Evolutionary conservation across 257 asterid species (phyloP), one percentile per base, ranked within the genome.

Genomic region (Ilex asprella): DNA sequence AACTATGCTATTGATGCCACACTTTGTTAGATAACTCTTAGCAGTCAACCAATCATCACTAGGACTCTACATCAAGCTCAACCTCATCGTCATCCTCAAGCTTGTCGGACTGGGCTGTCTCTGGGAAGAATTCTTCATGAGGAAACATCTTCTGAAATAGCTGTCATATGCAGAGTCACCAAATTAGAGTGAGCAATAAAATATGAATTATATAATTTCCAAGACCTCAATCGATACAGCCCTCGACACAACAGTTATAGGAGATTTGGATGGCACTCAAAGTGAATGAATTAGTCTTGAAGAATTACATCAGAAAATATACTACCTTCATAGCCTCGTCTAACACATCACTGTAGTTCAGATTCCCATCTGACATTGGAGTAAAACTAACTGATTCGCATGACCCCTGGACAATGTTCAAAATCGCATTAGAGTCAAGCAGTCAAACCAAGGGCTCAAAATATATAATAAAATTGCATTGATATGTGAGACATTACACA

Each of bases 291-390:
- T 21, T 21, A 21, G 27, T 21, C 27, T 21, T 21, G 27, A 21
- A 21, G 27, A 21, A 21, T 21, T 21, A 21, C 27, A 21, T 21
- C 27, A 21, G 27, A 21, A 21, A 21, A 21, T 21, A 21, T 21
- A 55, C 30, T 78, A 89, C 97, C 91, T 76, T 84, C 68, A 68
- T 68, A 29, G 89, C 73, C 64, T 81, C 81, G 57, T 72, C 84
- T 64, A 91, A 70, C 76, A 86, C 79, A 69, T 81, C 58, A 55
- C 56, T 76, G 73, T 81, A 87, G 71, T 79, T 81, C 53, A 84
- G 86, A 75, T 81, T 80, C 66, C 83, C 91, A 57, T 87, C 96
- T 16, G 96, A 86, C 89, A 79, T 79, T 3, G 82, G 66, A 35
- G 85, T 75, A 72, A 71, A 70, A 67, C 69, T 56, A 68, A 82